Evolutionary conservation across 2,329 filamentous ascomycete species (phyloP).

Genomic region (Fusarium poae): DNA sequence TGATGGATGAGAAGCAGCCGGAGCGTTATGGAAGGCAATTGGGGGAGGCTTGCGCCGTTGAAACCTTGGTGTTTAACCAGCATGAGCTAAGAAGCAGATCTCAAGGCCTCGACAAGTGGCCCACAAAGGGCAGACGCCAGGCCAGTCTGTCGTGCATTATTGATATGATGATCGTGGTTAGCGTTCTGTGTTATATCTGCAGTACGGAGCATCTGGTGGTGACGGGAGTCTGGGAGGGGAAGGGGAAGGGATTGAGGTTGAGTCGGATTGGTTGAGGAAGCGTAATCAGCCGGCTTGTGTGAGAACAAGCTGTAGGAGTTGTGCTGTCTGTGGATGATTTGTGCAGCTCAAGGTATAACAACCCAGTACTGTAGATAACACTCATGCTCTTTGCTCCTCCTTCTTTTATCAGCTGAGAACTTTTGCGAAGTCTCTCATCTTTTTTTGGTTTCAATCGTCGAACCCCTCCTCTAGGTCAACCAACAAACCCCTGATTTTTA

Average conservation of each 20-base stretch:
- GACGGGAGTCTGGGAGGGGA: slow-evolving; percentile 29
- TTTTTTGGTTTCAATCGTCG: slow-evolving; percentile 28
- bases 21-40: slow-evolving; percentile 23
- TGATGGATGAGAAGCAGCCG: background rate
- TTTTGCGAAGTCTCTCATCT: slow-evolving; percentile 32
- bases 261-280: slow-evolving; percentile 37
- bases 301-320: slow-evolving; percentile 37
- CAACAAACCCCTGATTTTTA: slow-evolving; percentile 9
- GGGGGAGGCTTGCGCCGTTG: slow-evolving; percentile 37
- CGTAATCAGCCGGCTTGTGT: slow-evolving; percentile 43
- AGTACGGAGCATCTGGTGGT: slow-evolving; percentile 23
- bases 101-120: slow-evolving; percentile 25
- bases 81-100: slow-evolving; percentile 29
- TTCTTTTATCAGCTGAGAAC: slow-evolving; percentile 33
- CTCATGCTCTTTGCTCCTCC: slow-evolving; percentile 24
- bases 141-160: slow-evolving; percentile 27
- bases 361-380: background rate
- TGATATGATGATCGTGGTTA: slow-evolving; percentile 22
- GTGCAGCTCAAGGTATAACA: slow-evolving; percentile 31
- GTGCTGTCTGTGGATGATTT: slow-evolving; percentile 42
- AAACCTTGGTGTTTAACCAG: slow-evolving; percentile 35
- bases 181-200: slow-evolving; percentile 32
- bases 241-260: slow-evolving; percentile 4
- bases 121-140: slow-evolving; percentile 34
- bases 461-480: slow-evolving; percentile 29